A percentile compares a stretch with the other conserved stretches of the same genome.
phyloP scores from a whole-genome alignment of 352 stramenopile species.

The Globisporangium abappressorium region DNA sequence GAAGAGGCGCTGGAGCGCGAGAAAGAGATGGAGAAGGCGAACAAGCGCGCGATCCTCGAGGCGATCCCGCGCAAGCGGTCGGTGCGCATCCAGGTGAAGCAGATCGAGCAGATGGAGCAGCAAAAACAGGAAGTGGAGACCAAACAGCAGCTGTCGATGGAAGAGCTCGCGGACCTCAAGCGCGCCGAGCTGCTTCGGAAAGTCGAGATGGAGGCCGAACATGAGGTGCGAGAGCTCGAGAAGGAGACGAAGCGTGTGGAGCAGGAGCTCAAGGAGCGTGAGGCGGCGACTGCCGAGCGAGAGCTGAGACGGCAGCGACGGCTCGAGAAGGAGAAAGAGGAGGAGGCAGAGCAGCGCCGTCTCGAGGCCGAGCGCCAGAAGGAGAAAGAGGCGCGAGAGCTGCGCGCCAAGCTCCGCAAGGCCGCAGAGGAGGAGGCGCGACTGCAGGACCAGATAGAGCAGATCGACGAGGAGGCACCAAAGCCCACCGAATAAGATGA shows the following conservation, averaged over 20 bases:
- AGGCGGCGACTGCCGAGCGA: conserved; percentile 47
- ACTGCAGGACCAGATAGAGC: conserved; percentile 12
- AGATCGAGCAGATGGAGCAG: conserved; percentile 78
- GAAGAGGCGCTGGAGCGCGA: conserved; percentile 51
- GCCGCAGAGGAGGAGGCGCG: conserved; percentile 23
- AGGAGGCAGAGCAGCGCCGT: conserved; percentile 30
- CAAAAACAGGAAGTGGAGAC: conserved; percentile 55
- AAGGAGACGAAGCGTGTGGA: conserved; percentile 45
- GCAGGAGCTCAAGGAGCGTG: conserved; percentile 54
- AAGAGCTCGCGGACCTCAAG: conserved; percentile 71
- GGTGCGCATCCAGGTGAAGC: conserved; percentile 81
- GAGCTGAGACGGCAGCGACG: conserved; percentile 55
- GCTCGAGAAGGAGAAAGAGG: conserved; percentile 57
- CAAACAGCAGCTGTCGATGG: conserved; percentile 51
- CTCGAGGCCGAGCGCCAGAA: conserved; percentile 40
- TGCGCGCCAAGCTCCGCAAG: conserved; percentile 47
- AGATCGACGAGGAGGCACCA: background rate
- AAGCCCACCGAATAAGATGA: background rate
- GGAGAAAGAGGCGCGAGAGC: conserved; percentile 50
- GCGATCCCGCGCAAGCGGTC: conserved; percentile 82
- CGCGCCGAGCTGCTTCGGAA: conserved; percentile 63
- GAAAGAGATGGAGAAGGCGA: conserved; percentile 68
- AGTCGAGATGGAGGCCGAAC: conserved; percentile 64
- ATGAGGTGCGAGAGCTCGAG: conserved; percentile 48
- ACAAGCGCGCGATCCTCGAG: conserved; percentile 74